These are phyloP conservation scores for Diaporthe batatas DNA, from an alignment of 2,329 filamentous ascomycete species.

Conservation along the genomic window DNA sequence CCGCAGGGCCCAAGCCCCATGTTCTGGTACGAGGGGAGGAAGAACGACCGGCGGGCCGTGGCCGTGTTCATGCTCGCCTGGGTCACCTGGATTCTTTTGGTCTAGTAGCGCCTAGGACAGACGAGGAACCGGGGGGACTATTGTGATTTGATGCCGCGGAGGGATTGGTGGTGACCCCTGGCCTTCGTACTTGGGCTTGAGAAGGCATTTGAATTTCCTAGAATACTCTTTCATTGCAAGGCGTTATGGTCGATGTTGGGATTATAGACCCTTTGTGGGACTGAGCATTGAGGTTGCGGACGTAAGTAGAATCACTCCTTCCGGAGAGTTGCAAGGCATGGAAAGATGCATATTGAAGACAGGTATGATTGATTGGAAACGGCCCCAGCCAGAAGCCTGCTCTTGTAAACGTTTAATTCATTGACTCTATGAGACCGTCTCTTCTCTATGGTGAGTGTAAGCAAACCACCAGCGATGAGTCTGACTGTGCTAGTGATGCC, in stretches of 20 bases:
- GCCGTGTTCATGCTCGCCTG: slow-evolving; percentile 40
- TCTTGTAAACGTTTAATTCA: slow-evolving; percentile 20
- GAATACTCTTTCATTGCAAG: slow-evolving; percentile 37
- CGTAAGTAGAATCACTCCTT: slow-evolving; percentile 29
- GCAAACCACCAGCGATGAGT: no score
- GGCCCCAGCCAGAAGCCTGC: neutral
- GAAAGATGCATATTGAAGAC: slow-evolving; percentile 6
- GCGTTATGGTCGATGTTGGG: slow-evolving; percentile 34
- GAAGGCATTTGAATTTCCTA: slow-evolving; percentile 8
- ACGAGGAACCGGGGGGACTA: slow-evolving; percentile 38
- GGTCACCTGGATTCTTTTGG: slow-evolving; percentile 42
- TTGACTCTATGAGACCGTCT: slow-evolving; percentile 1
- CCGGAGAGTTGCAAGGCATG: neutral
- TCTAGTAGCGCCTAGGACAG: slow-evolving; percentile 42
- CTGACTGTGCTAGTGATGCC: neutral
- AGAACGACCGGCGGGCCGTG: slow-evolving; percentile 35
- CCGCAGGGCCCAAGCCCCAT: slow-evolving; percentile 37
- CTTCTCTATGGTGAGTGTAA: neutral
- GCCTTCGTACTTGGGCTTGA: neutral
- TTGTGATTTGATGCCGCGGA: slow-evolving; percentile 41
- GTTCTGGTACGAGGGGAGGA: slow-evolving; percentile 38
- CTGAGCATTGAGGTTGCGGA: neutral
- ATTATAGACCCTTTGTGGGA: slow-evolving; percentile 17
- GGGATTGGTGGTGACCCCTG: slow-evolving; percentile 33
- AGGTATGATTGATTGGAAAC: slow-evolving; percentile 23